A percentile compares a stretch with the other conserved stretches of the same genome.
Conservation (phyloP, 1,139 yeast genomes). For the Nadsonia starkeyi-henricii region DNA sequence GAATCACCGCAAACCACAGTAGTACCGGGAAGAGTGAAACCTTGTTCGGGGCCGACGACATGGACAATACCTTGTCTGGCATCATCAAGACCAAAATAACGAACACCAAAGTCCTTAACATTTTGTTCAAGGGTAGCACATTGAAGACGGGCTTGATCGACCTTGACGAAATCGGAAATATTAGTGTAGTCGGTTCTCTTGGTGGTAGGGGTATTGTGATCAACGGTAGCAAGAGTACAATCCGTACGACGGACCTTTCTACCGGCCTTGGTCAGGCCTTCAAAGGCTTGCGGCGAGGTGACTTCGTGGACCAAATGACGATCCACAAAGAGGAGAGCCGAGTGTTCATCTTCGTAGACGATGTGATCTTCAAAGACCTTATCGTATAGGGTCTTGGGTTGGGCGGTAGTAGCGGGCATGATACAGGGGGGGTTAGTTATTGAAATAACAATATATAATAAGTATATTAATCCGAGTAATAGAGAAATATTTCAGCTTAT, state of each 20-base stretch:
- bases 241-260: constrained; percentile 83
- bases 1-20: constrained; percentile 98
- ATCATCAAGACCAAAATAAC: constrained; percentile 91
- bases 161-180: constrained; percentile 71
- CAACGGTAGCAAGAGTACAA: constrained; percentile 94
- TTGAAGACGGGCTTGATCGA: constrained; percentile 83
- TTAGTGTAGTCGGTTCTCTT: constrained; percentile 64
- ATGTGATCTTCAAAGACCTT: constrained; percentile 91
- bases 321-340: constrained; percentile 77
- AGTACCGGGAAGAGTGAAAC: constrained; percentile 94
- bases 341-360: constrained; percentile 79
- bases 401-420: constrained; percentile 16
- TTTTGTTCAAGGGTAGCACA: constrained; percentile 86
- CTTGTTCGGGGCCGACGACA: constrained; percentile 97
- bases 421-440: too few species aligned
- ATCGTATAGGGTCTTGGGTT: constrained; percentile 60
- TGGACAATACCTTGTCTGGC: constrained; percentile 95
- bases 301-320: constrained; percentile 97
- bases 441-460: too few species aligned
- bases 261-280: constrained; percentile 78
- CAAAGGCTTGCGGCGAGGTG: constrained; percentile 97
- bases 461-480: too few species aligned
- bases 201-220: constrained; percentile 91
- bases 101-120: constrained; percentile 75
- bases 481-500: neutral